Conservation (phyloP, 495 filamentous ascomycete species). For the Lasiosphaeriaceae sp. region DNA sequence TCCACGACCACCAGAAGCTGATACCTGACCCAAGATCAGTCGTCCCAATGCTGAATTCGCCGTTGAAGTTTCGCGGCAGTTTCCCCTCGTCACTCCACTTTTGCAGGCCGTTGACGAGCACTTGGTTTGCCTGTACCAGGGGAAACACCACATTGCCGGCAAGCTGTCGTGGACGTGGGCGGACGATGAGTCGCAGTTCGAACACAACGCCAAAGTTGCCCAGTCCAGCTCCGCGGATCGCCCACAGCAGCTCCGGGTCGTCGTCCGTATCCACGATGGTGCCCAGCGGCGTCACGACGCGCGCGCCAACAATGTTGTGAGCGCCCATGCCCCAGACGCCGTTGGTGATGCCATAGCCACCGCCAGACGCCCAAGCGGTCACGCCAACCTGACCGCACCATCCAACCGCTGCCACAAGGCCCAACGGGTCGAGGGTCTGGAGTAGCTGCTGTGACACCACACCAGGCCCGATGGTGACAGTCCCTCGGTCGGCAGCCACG, state of each 20-base stretch:
- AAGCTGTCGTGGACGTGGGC: slow-evolving; percentile 29
- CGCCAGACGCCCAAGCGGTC: slow-evolving; percentile 34
- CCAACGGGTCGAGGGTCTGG: neutral
- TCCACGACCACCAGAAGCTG: slow-evolving; percentile 30
- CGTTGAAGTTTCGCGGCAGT: slow-evolving; percentile 22
- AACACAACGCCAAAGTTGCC: slow-evolving; percentile 39
- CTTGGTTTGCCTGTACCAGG: slow-evolving; percentile 20
- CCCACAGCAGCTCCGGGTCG: slow-evolving; percentile 28
- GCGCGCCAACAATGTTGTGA: slow-evolving; percentile 35
- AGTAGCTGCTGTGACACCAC: neutral
- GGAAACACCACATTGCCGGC: slow-evolving; percentile 30
- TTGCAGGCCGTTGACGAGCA: slow-evolving; percentile 12
- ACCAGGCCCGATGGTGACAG: neutral
- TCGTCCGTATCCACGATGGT: slow-evolving; percentile 30
- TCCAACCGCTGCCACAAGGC: slow-evolving; percentile 21
- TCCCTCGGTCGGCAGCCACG: slow-evolving; percentile 2
- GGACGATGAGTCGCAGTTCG: slow-evolving; percentile 30
- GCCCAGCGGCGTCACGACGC: slow-evolving; percentile 29
- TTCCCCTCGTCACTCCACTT: slow-evolving; percentile 17
- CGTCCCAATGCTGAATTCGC: slow-evolving; percentile 28
- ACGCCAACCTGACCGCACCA: slow-evolving; percentile 28
- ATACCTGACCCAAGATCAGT: slow-evolving; percentile 23
- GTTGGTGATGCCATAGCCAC: slow-evolving; percentile 36
- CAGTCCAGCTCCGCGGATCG: slow-evolving; percentile 36
- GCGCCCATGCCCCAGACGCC: slow-evolving; percentile 32